A percentile compares a stretch with the other conserved stretches of the same genome.
phyloP scores from a whole-genome alignment of 108 stramenopile species.

The Cyclostephanos invisitatus region DNA sequence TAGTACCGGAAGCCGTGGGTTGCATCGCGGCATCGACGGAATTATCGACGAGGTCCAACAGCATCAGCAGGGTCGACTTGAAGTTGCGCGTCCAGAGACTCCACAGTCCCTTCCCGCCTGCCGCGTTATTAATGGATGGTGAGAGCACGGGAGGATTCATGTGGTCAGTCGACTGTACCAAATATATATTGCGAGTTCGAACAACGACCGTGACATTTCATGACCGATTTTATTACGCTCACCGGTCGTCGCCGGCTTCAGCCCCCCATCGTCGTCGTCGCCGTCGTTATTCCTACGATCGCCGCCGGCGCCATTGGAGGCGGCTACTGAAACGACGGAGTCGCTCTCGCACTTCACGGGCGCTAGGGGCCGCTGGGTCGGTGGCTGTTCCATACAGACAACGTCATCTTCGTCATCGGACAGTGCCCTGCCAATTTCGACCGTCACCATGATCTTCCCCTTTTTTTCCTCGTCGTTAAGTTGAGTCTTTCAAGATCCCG shows the following conservation, averaged over 20 bases:
- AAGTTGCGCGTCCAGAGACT: slow-evolving; percentile 53
- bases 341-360: background rate
- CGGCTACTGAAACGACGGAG: background rate
- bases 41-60: slow-evolving; percentile 63
- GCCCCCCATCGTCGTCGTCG: background rate
- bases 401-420: background rate
- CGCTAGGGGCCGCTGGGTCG: background rate
- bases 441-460: background rate
- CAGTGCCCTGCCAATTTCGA: background rate
- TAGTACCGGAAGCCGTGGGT: background rate
- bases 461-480: too few species aligned
- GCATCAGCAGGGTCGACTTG: slow-evolving; percentile 45
- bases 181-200: too few species aligned
- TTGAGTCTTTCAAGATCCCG: too few species aligned
- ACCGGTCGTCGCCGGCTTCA: slow-evolving; percentile 4
- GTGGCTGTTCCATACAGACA: background rate
- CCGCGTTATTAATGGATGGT: background rate
- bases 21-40: slow-evolving; percentile 52
- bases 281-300: background rate
- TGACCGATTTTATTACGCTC: too few species aligned
- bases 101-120: slow-evolving; percentile 57
- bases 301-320: background rate
- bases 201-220: too few species aligned
- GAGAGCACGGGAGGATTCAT: too few species aligned
- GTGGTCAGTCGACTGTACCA: too few species aligned